These are phyloP conservation scores for Polychaeton citri DNA, from an alignment of 2,329 filamentous ascomycete species.

Conservation along the genomic window DNA sequence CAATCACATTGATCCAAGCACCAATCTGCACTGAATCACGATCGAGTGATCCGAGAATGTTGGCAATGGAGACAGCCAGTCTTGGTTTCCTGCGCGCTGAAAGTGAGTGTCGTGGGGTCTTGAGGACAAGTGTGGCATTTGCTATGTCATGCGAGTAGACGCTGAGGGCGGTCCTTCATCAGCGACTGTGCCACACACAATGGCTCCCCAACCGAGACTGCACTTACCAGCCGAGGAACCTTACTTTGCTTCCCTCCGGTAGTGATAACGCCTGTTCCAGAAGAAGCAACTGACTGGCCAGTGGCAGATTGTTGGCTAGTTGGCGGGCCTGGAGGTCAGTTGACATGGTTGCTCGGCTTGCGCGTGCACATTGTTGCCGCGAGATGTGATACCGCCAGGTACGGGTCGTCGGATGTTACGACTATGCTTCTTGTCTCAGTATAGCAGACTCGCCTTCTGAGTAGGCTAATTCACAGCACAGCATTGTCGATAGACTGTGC, in stretches of 20 bases:
- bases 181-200: too few species aligned
- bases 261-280: background rate
- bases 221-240: conserved; percentile 80
- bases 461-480: too few species aligned
- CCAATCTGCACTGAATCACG: conserved; percentile 54
- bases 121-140: conserved; percentile 51
- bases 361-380: too few species aligned
- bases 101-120: conserved; percentile 48
- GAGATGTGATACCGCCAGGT: too few species aligned
- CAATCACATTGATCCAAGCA: conserved; percentile 82
- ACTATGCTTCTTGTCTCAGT: too few species aligned
- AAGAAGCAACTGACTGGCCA: background rate
- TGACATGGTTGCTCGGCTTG: too few species aligned
- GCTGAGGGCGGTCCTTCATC: too few species aligned
- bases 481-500: too few species aligned
- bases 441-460: too few species aligned
- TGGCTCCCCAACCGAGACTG: too few species aligned
- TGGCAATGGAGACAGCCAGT: conserved; percentile 55
- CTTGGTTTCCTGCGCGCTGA: conserved; percentile 19
- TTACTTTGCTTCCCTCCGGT: conserved; percentile 48
- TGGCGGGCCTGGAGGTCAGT: background rate
- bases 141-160: conserved; percentile 44
- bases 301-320: background rate
- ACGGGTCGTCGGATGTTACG: too few species aligned
- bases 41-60: conserved; percentile 54